A percentile compares a stretch with the other conserved stretches of the same genome.
phyloP scores from a whole-genome alignment of 305 asterid species.

The Coffea humblotiana region DNA sequence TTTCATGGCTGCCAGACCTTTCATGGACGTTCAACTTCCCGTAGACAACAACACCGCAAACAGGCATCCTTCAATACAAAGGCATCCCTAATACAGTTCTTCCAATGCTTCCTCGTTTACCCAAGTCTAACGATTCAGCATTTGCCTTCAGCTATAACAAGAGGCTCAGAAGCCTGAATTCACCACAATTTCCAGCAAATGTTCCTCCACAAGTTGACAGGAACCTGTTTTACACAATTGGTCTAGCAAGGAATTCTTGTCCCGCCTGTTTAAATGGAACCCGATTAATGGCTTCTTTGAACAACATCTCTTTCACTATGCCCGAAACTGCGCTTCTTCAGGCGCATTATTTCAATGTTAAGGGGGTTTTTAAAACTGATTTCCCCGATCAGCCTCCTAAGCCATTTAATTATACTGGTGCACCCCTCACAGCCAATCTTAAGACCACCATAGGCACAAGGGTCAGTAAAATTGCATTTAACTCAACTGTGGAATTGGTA shows the following conservation, averaged over 20 bases:
- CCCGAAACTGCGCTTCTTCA: conserved; percentile 56
- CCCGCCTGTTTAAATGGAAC: conserved; percentile 59
- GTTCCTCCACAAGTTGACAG: conserved; percentile 57
- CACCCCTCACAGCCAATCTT: conserved; percentile 65
- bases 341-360: conserved; percentile 51
- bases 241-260: conserved; percentile 59
- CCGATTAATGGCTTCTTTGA: conserved; percentile 53
- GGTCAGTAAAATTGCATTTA: conserved; percentile 46
- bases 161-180: conserved; percentile 50
- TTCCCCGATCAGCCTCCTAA: conserved; percentile 63
- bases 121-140: conserved; percentile 40
- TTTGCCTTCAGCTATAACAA: conserved; percentile 38
- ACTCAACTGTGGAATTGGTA: conserved; percentile 59
- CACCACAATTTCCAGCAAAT: conserved; percentile 48
- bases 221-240: conserved; percentile 58
- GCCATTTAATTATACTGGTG: conserved; percentile 65
- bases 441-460: conserved; percentile 20
- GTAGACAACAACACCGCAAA: conserved; percentile 60
- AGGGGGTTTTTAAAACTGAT: conserved; percentile 41
- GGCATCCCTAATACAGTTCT: conserved; percentile 33
- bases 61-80: conserved; percentile 56
- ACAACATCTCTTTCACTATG: conserved; percentile 68
- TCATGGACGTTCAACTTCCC: conserved; percentile 57
- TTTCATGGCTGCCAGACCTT: conserved; percentile 62
- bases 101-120: conserved; percentile 45